Evolutionary conservation across 2,329 filamentous ascomycete species (phyloP).

Genomic region (Aspergillus fructus): DNA sequence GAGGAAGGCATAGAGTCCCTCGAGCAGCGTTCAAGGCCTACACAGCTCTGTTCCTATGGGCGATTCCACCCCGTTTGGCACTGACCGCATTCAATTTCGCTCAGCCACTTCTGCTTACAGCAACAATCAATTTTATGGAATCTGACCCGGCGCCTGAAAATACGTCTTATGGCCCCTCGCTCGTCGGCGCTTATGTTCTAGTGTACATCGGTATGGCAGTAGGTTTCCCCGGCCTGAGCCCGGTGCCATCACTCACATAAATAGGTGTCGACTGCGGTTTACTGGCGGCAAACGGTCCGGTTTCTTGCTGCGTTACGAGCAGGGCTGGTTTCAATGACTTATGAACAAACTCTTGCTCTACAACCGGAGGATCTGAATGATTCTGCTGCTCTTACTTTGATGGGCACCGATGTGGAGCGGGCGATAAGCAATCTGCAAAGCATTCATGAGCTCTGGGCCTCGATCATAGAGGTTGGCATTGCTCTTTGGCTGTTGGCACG

Average conservation of each 20-base stretch:
- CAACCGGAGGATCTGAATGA: no score
- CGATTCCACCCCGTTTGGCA: neutral
- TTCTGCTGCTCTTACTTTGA: no score
- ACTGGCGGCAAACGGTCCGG: neutral
- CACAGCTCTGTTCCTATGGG: neutral
- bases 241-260: no score
- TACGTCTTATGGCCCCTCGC: neutral
- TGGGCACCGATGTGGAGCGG: no score
- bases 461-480: no score
- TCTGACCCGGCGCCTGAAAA: neutral
- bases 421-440: no score
- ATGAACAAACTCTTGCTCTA: no score
- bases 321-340: no score
- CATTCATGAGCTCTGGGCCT: no score
- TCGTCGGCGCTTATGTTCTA: conserved; percentile 35
- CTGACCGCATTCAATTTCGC: neutral
- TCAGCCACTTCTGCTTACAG: neutral
- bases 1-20: neutral
- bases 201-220: conserved; percentile 39
- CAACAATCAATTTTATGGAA: neutral
- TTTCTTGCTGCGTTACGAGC: neutral
- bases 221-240: conserved; percentile 1
- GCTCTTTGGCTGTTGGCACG: no score
- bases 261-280: conserved; percentile 20
- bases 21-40: neutral